These are phyloP conservation scores for Gaertneriomyces sp. DNA, from an alignment of 192 early-diverging fungal genomes.

Conservation along the genomic window DNA sequence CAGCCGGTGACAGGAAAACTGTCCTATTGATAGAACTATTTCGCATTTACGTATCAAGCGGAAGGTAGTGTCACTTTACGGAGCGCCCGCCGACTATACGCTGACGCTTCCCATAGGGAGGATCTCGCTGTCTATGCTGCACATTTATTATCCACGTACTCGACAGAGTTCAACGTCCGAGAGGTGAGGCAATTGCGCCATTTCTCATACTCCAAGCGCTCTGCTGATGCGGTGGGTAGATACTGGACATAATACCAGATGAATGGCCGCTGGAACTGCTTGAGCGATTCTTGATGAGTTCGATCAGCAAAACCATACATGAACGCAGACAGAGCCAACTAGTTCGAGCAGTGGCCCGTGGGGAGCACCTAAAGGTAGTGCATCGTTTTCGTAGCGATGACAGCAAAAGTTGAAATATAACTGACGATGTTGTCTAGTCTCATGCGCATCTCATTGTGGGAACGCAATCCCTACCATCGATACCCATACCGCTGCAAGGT, in stretches of 20 bases:
- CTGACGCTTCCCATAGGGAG: conserved; percentile 1
- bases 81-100: background rate
- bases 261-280: conserved; percentile 37
- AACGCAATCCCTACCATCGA: background rate
- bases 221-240: conserved; percentile 2
- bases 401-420: conserved; percentile 1
- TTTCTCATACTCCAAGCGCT: background rate
- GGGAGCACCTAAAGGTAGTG: conserved; percentile 29
- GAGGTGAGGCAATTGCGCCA: conserved; percentile 14
- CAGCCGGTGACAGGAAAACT: background rate
- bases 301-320: conserved; percentile 12
- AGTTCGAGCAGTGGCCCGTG: conserved; percentile 23
- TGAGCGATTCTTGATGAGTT: conserved; percentile 14
- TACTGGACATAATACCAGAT: conserved; percentile 33
- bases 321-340: conserved; percentile 20
- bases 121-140: conserved; percentile 26
- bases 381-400: background rate
- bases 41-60: conserved; percentile 19
- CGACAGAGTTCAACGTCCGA: conserved; percentile 25
- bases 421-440: background rate
- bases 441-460: background rate
- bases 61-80: conserved; percentile 16
- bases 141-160: conserved; percentile 24
- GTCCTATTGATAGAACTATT: conserved; percentile 17
- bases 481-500: conserved; percentile 1